Conservation (phyloP, 2,329 filamentous ascomycete genomes). For the Hypomyces perniciosus region DNA sequence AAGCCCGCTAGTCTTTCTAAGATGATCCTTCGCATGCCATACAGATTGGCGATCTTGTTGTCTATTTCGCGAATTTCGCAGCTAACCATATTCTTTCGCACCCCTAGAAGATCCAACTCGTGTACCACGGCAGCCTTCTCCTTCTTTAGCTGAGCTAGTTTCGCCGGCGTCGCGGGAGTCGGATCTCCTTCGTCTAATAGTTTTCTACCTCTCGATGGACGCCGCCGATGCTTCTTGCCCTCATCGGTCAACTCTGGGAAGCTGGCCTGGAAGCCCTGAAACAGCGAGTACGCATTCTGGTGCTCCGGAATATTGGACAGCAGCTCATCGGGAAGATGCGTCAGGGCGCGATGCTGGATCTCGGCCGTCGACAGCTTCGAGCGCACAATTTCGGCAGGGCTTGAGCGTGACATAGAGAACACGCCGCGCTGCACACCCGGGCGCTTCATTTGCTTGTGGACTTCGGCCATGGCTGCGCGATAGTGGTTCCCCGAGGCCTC, state of each 20-base stretch:
- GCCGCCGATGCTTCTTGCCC: slow-evolving; percentile 63
- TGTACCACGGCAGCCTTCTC: slow-evolving; percentile 77
- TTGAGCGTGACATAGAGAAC: slow-evolving; percentile 84
- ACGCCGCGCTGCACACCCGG: slow-evolving; percentile 82
- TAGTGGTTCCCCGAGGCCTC: slow-evolving; percentile 60
- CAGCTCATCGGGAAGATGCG: slow-evolving; percentile 84
- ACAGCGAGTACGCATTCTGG: slow-evolving; percentile 82
- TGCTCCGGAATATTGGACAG: slow-evolving; percentile 83
- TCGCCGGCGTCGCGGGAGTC: slow-evolving; percentile 50
- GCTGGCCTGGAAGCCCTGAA: slow-evolving; percentile 92
- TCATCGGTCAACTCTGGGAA: slow-evolving; percentile 67
- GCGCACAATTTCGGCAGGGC: slow-evolving; percentile 88
- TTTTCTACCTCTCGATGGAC: slow-evolving; percentile 69
- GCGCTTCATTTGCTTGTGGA: slow-evolving; percentile 81
- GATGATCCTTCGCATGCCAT: slow-evolving; percentile 88
- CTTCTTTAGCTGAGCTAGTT: slow-evolving; percentile 68
- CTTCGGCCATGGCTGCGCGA: slow-evolving; percentile 77
- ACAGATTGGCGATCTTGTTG: slow-evolving; percentile 89
- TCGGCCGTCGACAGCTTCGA: slow-evolving; percentile 84
- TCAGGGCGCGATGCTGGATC: slow-evolving; percentile 88
- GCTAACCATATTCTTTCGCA: slow-evolving; percentile 96
- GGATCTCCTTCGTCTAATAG: slow-evolving; percentile 61
- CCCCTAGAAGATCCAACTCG: slow-evolving; percentile 80
- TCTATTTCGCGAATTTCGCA: slow-evolving; percentile 95
- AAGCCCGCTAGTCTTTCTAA: slow-evolving; percentile 77